These are phyloP conservation scores for Cadophora sp. DNA, from an alignment of 2,329 filamentous ascomycete species.

Conservation along the genomic window DNA sequence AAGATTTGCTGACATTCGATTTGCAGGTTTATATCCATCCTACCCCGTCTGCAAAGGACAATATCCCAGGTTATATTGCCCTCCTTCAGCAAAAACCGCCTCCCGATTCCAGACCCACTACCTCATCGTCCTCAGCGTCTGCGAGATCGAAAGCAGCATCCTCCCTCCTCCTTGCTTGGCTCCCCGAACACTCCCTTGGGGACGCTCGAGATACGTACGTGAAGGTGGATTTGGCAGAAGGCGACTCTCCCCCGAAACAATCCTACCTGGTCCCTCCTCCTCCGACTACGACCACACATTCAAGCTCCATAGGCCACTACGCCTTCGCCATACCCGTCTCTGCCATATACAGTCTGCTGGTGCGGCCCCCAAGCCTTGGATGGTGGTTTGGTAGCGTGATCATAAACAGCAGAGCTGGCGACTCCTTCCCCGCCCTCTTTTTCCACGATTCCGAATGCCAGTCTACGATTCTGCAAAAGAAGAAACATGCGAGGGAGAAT, in stretches of 20 bases:
- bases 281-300: conserved; percentile 81
- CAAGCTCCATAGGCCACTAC: conserved; percentile 76
- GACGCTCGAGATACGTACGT: conserved; percentile 89
- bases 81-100: conserved; percentile 85
- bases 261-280: conserved; percentile 91
- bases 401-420: conserved; percentile 88
- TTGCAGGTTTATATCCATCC: conserved; percentile 92
- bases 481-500: conserved; percentile 79
- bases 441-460: conserved; percentile 98
- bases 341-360: conserved; percentile 87
- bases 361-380: conserved; percentile 89
- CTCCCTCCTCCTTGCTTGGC: conserved; percentile 88
- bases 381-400: conserved; percentile 99
- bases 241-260: conserved; percentile 80
- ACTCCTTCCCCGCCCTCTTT: conserved; percentile 94
- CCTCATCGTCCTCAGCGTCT: conserved; percentile 48
- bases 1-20: conserved; percentile 27
- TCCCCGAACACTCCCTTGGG: conserved; percentile 87
- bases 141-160: conserved; percentile 61
- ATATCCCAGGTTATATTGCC: conserved; percentile 92
- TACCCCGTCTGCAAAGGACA: conserved; percentile 91
- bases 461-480: conserved; percentile 92
- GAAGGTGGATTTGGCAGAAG: conserved; percentile 90
- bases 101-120: conserved; percentile 40
- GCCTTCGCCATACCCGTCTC: conserved; percentile 91